Base-by-base conservation (phyloP, 1,284 basidiomycete genomes). In the Naganishia albida region DNA sequence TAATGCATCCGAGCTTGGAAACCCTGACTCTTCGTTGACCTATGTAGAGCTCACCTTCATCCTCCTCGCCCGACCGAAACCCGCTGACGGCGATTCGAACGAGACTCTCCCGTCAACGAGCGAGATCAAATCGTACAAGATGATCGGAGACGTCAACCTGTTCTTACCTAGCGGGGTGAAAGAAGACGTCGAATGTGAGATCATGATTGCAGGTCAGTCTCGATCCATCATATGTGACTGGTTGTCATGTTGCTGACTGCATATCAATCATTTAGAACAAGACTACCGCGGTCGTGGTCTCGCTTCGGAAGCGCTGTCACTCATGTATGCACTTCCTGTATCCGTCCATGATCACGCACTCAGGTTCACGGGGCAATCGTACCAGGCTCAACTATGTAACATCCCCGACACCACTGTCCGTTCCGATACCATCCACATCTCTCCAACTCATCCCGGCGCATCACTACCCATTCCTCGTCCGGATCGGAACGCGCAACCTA, bases 131-230 rank as follows among this genome's bases (percentile, higher is more conserved):
- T 85, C 13, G 62, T 70, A n/a, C 64, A 75, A 4, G 12, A 94
- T 96, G 93, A 82, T 91, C 16, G 94, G 94, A 38, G 93, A 97
- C 74, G 91, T 94, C 46, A 97, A 97, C 75, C 79, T 96, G 30
- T 96, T 97, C 76, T 79, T 96, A 63, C 87, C 87, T 26, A 85
- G 86, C 40, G 73, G 79, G 15, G 75, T 78, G 3, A 77, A 82
- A 34, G 82, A 82, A 30, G 86, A 82, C 57, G 83, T 85, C 23
- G 91, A 93, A 72, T 80, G 83, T 64, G 84, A 86, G 74, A 86
- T 94, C 68, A 95, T 94, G 92, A 88, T 95, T 70, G 89, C 90
- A 59, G 85, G 87, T 85, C 67, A 63, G 82, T 68, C 56, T 6
- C 34, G 30, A 20, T 1, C 30, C 26, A 28, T 34, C 34, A 4